phyloP scores from a whole-genome alignment of 2,329 filamentous ascomycete genomes.

The Penicillium capsulatum region DNA sequence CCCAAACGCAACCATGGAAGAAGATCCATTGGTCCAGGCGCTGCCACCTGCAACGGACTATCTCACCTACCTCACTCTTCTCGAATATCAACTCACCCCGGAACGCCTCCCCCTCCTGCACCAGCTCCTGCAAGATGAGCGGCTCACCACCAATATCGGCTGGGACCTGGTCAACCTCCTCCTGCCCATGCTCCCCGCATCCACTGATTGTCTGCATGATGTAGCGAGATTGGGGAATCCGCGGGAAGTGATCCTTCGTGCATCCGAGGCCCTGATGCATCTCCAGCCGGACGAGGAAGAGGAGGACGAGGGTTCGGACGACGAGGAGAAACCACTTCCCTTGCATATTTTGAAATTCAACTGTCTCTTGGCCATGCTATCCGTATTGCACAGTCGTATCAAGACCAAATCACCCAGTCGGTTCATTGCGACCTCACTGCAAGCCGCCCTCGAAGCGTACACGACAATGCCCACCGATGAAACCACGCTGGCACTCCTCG shows the following conservation, averaged over 20 bases:
- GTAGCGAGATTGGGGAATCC: constrained; percentile 61
- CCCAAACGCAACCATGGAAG: constrained; percentile 27
- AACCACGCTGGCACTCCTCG: constrained; percentile 54
- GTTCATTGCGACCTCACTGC: constrained; percentile 60
- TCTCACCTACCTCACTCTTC: constrained; percentile 61
- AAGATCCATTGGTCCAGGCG: constrained; percentile 54
- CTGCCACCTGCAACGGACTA: constrained; percentile 61
- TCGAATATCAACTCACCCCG: constrained; percentile 60
- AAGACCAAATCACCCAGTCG: constrained; percentile 62
- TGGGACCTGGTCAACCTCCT: constrained; percentile 63
- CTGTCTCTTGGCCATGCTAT: constrained; percentile 46
- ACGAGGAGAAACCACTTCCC: constrained; percentile 10
- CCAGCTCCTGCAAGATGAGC: constrained; percentile 57
- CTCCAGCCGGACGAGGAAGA: constrained; percentile 48
- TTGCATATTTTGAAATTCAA: constrained; percentile 21
- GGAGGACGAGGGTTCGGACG: constrained; percentile 26
- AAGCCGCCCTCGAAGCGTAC: constrained; percentile 58
- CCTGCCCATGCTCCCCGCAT: constrained; percentile 56
- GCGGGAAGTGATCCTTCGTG: constrained; percentile 60
- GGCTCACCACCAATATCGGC: constrained; percentile 59
- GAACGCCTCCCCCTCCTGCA: constrained; percentile 57
- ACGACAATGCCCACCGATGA: constrained; percentile 54
- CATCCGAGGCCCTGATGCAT: constrained; percentile 57
- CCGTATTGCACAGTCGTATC: constrained; percentile 57
- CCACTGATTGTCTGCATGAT: constrained; percentile 57